phyloP scores from a whole-genome alignment of 1,139 yeast species.

The Schizosaccharomyces versatilis region DNA sequence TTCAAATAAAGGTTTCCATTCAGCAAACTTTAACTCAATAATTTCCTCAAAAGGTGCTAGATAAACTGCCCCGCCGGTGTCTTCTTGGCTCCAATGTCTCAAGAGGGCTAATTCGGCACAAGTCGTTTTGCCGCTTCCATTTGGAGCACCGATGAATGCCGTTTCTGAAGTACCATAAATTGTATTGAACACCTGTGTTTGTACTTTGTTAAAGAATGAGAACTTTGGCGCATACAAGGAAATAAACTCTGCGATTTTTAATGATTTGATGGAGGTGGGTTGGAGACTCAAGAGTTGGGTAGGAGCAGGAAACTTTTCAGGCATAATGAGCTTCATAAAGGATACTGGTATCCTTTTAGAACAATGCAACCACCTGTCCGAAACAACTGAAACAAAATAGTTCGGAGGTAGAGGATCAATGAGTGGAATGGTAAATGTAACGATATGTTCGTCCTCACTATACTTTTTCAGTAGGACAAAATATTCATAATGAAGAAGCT shows the following conservation, averaged over 20 bases:
- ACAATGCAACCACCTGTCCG: slow-evolving; percentile 73
- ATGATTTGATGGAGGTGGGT: slow-evolving; percentile 27
- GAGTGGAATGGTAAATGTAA: slow-evolving; percentile 46
- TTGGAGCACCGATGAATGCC: slow-evolving; percentile 45
- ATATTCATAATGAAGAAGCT: slow-evolving; percentile 36
- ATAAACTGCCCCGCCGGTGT: slow-evolving; percentile 29
- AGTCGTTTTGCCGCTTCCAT: slow-evolving; percentile 55
- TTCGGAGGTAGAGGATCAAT: slow-evolving; percentile 49
- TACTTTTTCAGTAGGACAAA: slow-evolving; percentile 31
- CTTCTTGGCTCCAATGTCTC: slow-evolving; percentile 36
- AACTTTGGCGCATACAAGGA: slow-evolving; percentile 22
- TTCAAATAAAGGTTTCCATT: slow-evolving; percentile 33
- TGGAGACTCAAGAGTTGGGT: slow-evolving; percentile 33
- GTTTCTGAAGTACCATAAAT: slow-evolving; percentile 38
- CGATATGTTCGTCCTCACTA: slow-evolving; percentile 30
- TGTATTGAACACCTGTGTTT: slow-evolving; percentile 44
- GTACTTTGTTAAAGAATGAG: slow-evolving; percentile 46
- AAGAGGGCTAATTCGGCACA: slow-evolving; percentile 55
- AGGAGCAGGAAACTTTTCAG: slow-evolving; percentile 47
- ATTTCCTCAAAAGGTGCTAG: slow-evolving; percentile 38
- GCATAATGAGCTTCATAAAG: slow-evolving; percentile 34
- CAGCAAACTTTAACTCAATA: slow-evolving; percentile 26
- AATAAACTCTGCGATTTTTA: slow-evolving; percentile 28
- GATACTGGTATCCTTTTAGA: slow-evolving; percentile 41
- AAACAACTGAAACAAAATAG: slow-evolving; percentile 46